Conservation (phyloP, 2,329 filamentous ascomycete species). For the Tolypocladium ophioglossoides region DNA sequence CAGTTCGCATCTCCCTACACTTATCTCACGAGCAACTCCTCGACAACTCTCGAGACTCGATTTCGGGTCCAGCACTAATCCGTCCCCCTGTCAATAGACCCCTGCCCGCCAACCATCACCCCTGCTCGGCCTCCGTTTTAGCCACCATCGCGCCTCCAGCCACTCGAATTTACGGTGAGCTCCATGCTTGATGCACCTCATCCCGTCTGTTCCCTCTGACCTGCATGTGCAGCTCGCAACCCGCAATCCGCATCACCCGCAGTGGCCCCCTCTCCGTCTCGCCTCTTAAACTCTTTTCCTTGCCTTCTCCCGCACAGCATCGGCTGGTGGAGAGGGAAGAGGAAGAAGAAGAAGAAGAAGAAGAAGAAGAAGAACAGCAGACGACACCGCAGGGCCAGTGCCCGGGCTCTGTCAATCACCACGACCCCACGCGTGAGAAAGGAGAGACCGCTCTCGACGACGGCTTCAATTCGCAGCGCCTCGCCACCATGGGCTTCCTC, state of each 20-base stretch:
- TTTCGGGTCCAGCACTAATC: too few species aligned
- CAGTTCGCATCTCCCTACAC: too few species aligned
- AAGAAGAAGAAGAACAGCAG: not conserved
- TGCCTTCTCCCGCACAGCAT: not conserved
- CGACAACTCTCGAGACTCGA: too few species aligned
- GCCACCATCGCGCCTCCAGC: too few species aligned
- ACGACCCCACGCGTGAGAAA: not conserved
- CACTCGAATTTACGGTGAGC: slow-evolving; percentile 20
- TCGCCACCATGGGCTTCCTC: slow-evolving; percentile 21
- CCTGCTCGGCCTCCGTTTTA: too few species aligned
- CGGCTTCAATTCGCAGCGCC: not conserved
- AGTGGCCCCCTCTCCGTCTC: not conserved
- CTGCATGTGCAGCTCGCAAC: not conserved
- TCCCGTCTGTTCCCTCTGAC: not conserved
- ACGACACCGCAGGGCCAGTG: not conserved
- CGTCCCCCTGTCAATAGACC: too few species aligned
- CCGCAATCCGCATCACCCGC: not conserved
- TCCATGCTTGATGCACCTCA: not conserved
- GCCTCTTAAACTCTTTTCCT: not conserved
- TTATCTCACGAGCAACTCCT: too few species aligned
- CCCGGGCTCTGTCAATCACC: not conserved
- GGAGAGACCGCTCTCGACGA: not conserved
- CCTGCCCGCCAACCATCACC: too few species aligned
- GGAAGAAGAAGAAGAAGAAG: too few species aligned
- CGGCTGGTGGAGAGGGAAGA: too few species aligned